phyloP scores from a whole-genome alignment of 2,329 filamentous ascomycete genomes.

The Fusarium buharicum region DNA sequence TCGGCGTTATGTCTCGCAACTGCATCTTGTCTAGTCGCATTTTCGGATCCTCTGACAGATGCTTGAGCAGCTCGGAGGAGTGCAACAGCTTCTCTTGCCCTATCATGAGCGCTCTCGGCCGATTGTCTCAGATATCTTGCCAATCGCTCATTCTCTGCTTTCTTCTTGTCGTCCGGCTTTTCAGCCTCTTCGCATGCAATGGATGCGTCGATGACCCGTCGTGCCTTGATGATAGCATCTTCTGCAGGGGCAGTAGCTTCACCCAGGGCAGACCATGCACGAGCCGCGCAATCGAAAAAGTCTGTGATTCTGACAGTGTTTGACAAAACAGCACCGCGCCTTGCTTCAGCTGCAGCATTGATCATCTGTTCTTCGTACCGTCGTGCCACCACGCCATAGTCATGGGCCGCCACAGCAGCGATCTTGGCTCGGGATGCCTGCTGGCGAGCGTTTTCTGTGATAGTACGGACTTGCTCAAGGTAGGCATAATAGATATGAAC shows the following conservation, averaged over 20 bases:
- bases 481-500: constrained; percentile 21
- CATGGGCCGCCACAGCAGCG: constrained; percentile 14
- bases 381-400: constrained; percentile 10
- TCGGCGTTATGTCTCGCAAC: constrained; percentile 8
- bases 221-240: constrained; percentile 24
- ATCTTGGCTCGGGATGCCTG: constrained; percentile 21
- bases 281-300: constrained; percentile 25
- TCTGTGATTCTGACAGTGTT: constrained; percentile 8
- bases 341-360: not conserved
- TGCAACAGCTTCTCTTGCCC: constrained; percentile 21
- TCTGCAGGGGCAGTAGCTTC: constrained; percentile 29
- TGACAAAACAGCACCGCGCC: constrained; percentile 16
- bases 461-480: constrained; percentile 13
- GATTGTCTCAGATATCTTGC: constrained; percentile 25
- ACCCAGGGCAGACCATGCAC: constrained; percentile 23
- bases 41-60: constrained; percentile 16
- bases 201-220: constrained; percentile 19
- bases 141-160: constrained; percentile 12
- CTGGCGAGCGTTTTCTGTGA: constrained; percentile 5
- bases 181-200: constrained; percentile 24
- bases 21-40: constrained; percentile 19
- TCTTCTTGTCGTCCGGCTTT: constrained; percentile 25
- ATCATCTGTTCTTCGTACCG: constrained; percentile 30
- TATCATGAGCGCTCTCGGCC: constrained; percentile 23
- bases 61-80: constrained; percentile 24